phyloP scores from a whole-genome alignment of 2,329 filamentous ascomycete species.

The Fusarium pseudograminearum region DNA sequence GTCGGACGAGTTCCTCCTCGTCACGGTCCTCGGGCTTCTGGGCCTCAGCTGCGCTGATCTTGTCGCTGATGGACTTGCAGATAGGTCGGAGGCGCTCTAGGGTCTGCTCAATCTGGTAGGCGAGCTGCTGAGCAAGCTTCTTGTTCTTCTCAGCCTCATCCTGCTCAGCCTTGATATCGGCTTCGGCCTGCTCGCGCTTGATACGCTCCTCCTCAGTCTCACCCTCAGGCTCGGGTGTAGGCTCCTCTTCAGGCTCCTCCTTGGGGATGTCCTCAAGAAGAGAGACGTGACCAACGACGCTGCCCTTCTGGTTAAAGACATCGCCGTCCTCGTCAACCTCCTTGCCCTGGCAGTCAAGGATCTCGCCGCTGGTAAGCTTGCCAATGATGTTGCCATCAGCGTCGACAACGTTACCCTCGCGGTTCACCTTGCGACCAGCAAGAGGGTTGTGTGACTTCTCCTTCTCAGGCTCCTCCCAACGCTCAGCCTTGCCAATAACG shows the following conservation, averaged over 20 bases:
- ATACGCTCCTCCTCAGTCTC: constrained; percentile 58
- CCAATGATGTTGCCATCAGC: constrained; percentile 71
- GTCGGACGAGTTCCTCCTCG: constrained; percentile 87
- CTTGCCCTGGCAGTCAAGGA: constrained; percentile 73
- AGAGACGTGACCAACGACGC: constrained; percentile 74
- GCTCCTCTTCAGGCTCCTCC: constrained; percentile 54
- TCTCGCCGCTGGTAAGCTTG: constrained; percentile 75
- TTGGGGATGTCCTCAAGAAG: constrained; percentile 69
- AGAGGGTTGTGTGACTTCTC: constrained; percentile 65
- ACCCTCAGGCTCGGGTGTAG: constrained; percentile 60
- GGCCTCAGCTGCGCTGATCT: constrained; percentile 83
- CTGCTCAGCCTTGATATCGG: constrained; percentile 63
- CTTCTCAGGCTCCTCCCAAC: constrained; percentile 68
- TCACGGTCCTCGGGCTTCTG: constrained; percentile 89
- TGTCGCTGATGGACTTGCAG: constrained; percentile 86
- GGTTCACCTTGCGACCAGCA: constrained; percentile 67
- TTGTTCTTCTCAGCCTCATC: constrained; percentile 73
- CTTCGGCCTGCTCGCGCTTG: constrained; percentile 51
- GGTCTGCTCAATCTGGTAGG: constrained; percentile 77
- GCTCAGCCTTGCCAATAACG: constrained; percentile 67
- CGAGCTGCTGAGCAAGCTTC: constrained; percentile 83
- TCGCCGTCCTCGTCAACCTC: constrained; percentile 78
- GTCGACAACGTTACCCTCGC: constrained; percentile 69
- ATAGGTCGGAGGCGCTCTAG: constrained; percentile 87
- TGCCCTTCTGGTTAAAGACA: constrained; percentile 76